Evolutionary conservation across 2,329 filamentous ascomycete genomes (phyloP), one percentile per base, ranked within the genome.

Genomic region (Scortechinia acanthostroma): DNA sequence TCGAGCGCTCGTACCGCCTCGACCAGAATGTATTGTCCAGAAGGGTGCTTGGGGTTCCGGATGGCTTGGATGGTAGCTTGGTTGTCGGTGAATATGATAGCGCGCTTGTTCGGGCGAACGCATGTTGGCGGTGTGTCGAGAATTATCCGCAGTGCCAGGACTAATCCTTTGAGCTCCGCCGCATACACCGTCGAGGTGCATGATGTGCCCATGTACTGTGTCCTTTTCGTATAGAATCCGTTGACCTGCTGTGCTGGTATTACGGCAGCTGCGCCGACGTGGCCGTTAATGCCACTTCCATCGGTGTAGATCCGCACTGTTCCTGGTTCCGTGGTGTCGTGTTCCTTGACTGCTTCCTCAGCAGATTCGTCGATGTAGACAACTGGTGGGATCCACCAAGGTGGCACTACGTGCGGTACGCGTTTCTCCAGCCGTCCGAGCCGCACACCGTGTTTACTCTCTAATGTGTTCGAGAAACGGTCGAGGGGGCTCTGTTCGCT

Each of bases 21-120:
- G n/a, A 17, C 3, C 16, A 42, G 16, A 21, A 22, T 22, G 42
- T 50, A 48, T 33, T 23, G 21, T 14, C 50, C 50, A n/a, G 47
- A 50, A 21, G 17, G 37, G 16, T 43, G 13, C 14, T 10, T 33
- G 19, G 50, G 51, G 20, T 47, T 48, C 15, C 30, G 25, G 15
- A 48, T 6, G 42, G 49, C 35, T 30, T 42, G 33, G 43, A 53
- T 50, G 10, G 51, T 51, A 23, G 49, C 47, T 48, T 53, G 46
- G 37, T 52, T 53, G 42, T 53, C 51, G 33, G 51, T 49, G 43
- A 47, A 53, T 21, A 53, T 49, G 40, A 48, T 45, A 23, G 47
- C 13, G 33, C 23, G 45, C 10, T 44, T 10, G 14, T 15, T 10
- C 20, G 6, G 17, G 17, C 20, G 35, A 6, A 6, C 6, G n/a